Percentiles rank a stretch among this genome's conserved stretches.
Conservation (phyloP, 257 asterid species). For the Solanum habrochaites region DNA sequence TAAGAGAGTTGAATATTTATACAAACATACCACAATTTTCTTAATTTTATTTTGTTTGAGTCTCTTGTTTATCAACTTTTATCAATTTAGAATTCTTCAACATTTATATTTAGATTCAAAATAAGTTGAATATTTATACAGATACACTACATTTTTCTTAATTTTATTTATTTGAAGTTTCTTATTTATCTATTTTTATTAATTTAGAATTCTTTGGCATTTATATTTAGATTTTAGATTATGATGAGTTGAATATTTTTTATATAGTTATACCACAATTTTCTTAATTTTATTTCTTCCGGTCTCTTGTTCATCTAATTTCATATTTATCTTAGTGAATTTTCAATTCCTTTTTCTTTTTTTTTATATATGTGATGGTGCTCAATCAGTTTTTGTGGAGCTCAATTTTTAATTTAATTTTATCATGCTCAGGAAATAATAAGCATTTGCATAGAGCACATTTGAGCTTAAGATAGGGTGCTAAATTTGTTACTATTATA, state of each 20-base stretch:
- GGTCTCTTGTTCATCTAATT: no score
- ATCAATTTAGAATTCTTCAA: background rate
- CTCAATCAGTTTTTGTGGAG: background rate
- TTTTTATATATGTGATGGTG: background rate
- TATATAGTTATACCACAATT: no score
- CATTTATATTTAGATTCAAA: background rate
- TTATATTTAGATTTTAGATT: no score
- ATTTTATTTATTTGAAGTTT: background rate
- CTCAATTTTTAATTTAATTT: background rate
- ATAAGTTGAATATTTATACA: background rate
- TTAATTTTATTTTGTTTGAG: no score
- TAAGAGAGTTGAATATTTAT: background rate
- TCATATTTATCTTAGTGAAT: background rate
- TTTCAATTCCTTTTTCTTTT: background rate
- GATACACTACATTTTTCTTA: background rate
- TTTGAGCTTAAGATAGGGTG: background rate
- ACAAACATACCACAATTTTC: background rate
- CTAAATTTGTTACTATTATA: background rate
- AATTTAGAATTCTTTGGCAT: no score
- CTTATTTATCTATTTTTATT: background rate
- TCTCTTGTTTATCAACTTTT: background rate
- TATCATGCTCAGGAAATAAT: background rate
- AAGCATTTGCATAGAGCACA: background rate
- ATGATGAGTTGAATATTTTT: no score
- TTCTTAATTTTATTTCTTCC: no score